phyloP scores from a whole-genome alignment of 2,329 filamentous ascomycete species.

The Cladobotryum mycophilum region DNA sequence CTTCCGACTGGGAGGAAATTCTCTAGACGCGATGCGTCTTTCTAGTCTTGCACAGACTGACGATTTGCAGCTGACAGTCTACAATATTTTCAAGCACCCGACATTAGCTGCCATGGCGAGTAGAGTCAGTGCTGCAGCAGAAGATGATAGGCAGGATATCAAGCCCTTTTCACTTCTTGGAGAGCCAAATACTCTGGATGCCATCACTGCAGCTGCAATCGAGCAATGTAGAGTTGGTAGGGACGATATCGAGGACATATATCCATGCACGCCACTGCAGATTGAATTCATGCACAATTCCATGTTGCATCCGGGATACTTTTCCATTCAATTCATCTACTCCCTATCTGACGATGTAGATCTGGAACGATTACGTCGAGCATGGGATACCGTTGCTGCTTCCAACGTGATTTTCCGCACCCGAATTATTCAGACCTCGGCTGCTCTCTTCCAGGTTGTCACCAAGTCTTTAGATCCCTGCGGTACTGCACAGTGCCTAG shows the following conservation, averaged over 20 bases:
- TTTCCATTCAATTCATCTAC: slow-evolving; percentile 5
- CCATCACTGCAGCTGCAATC: not conserved
- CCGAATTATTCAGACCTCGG: not conserved
- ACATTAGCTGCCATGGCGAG: not conserved
- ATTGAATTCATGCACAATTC: slow-evolving; percentile 11
- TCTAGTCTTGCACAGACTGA: slow-evolving; percentile 16
- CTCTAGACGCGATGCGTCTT: slow-evolving; percentile 22
- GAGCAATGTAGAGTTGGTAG: no score
- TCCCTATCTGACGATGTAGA: not conserved
- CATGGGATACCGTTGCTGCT: not conserved
- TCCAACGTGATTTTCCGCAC: not conserved
- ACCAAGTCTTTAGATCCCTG: no score
- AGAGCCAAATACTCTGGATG: not conserved
- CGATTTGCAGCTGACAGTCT: slow-evolving; percentile 33
- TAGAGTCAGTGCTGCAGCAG: no score
- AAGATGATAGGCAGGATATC: no score
- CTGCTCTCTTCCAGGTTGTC: no score
- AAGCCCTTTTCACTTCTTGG: not conserved
- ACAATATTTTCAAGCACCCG: slow-evolving; percentile 28
- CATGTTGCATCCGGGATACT: slow-evolving; percentile 6
- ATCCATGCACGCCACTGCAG: slow-evolving; percentile 13
- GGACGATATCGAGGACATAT: slow-evolving; percentile 3
- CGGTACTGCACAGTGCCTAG: no score
- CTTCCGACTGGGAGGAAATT: slow-evolving; percentile 8
- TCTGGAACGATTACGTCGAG: not conserved